Conservation (phyloP, 129 eudicot genomes). For the Flaveria robusta region DNA sequence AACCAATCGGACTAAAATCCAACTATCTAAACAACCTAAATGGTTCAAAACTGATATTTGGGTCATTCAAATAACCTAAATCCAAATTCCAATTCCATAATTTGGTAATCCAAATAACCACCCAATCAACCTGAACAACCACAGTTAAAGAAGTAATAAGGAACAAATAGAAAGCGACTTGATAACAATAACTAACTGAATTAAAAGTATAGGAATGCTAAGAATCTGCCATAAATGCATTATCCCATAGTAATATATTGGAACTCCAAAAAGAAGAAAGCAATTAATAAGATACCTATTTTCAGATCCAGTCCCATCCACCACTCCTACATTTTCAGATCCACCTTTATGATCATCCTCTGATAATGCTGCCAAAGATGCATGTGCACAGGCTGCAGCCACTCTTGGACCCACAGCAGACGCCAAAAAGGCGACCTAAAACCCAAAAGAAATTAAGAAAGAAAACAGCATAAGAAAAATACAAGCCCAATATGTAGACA, state of each 20-base stretch:
- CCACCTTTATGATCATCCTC: constrained; percentile 49
- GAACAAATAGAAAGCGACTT: not conserved
- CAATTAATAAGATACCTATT: constrained; percentile 41
- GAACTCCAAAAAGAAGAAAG: constrained; percentile 4
- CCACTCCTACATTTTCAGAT: constrained; percentile 40
- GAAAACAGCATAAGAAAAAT: constrained; percentile 7
- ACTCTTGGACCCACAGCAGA: constrained; percentile 97
- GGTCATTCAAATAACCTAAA: not conserved
- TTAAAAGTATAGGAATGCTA: not conserved
- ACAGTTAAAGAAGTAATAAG: not conserved
- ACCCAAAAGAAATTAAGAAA: constrained; percentile 25
- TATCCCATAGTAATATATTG: not conserved
- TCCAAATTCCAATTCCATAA: not conserved
- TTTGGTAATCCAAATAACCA: not conserved
- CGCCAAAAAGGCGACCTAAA: constrained; percentile 94
- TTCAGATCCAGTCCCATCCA: constrained; percentile 41
- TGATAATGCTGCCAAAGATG: constrained; percentile 75
- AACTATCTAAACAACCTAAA: not conserved
- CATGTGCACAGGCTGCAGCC: constrained; percentile 99
- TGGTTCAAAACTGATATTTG: not conserved
- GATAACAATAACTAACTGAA: constrained; percentile 4
- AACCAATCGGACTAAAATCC: not conserved
- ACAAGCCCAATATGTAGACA: not conserved
- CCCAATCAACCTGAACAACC: constrained; percentile 17
- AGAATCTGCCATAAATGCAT: constrained; percentile 12